phyloP scores from a whole-genome alignment of 805 yeast genomes.

The Monosporozyma yasuniensis region DNA sequence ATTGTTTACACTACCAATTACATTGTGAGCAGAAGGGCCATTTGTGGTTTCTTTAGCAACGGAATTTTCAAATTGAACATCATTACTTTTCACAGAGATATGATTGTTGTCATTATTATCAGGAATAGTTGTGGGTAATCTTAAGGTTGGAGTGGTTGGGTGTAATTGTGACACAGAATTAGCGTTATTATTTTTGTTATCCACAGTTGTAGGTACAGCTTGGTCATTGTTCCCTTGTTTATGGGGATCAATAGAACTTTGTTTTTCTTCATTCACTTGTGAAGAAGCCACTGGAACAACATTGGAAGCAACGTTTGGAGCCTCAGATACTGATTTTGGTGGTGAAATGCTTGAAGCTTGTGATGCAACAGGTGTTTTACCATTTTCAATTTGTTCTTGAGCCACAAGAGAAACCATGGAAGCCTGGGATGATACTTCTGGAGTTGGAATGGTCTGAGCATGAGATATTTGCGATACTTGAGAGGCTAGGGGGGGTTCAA shows the following conservation, averaged over 20 bases:
- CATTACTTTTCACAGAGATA: neutral
- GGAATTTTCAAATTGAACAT: neutral
- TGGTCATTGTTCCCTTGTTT: neutral
- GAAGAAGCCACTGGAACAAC: neutral
- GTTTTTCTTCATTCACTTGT: neutral
- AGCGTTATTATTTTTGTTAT: neutral
- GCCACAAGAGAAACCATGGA: neutral
- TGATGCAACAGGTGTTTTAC: neutral
- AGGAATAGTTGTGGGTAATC: neutral
- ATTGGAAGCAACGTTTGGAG: neutral
- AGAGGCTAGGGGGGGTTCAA: neutral
- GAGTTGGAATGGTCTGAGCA: neutral
- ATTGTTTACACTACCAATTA: neutral
- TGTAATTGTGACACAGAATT: neutral
- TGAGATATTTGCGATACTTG: neutral
- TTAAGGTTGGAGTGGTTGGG: neutral
- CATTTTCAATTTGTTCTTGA: neutral
- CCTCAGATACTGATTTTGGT: neutral
- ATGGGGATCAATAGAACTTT: neutral
- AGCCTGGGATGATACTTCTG: neutral
- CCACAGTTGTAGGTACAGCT: neutral
- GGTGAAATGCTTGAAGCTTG: neutral
- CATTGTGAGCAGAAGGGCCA: neutral
- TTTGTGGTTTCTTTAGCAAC: neutral
- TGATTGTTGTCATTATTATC: neutral